Evolutionary conservation across 2,329 filamentous ascomycete species (phyloP).

Genomic region (Pseudogymnoascus sp.): DNA sequence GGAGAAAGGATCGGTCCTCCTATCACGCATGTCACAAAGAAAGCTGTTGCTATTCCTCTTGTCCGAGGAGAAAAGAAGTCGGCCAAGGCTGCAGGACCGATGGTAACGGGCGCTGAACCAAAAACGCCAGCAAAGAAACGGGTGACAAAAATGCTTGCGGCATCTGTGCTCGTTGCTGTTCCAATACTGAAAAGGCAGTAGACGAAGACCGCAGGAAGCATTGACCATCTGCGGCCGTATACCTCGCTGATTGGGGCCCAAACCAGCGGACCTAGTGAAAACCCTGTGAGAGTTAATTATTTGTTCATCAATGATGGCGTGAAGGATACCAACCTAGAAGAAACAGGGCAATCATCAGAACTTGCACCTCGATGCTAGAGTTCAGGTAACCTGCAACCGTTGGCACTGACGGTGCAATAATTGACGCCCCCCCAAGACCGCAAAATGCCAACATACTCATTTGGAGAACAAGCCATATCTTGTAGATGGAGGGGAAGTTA

Average conservation of each 20-base stretch:
- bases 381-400: constrained; percentile 34
- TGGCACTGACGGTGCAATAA: constrained; percentile 40
- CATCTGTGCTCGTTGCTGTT: constrained; percentile 48
- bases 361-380: too few relatives aligned
- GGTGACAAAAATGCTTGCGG: constrained; percentile 52
- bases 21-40: constrained; percentile 60
- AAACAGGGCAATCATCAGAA: constrained; percentile 10
- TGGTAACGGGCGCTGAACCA: constrained; percentile 48
- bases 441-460: constrained; percentile 43
- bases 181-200: constrained; percentile 56
- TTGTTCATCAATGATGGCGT: background rate
- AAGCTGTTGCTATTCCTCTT: constrained; percentile 49
- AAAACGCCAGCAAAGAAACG: constrained; percentile 60
- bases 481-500: constrained; percentile 37
- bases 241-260: constrained; percentile 61
- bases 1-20: constrained; percentile 45
- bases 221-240: constrained; percentile 51
- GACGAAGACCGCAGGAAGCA: constrained; percentile 47
- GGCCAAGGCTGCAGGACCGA: constrained; percentile 53
- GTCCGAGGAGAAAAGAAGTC: constrained; percentile 49
- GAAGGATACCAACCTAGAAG: background rate
- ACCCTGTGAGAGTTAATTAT: constrained; percentile 30
- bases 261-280: constrained; percentile 42
- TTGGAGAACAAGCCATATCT: constrained; percentile 41
- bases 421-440: constrained; percentile 42